A percentile compares a stretch with the other conserved stretches of the same genome.
phyloP scores from a whole-genome alignment of 2,329 filamentous ascomycete genomes.

The Domatiomyces catenatus region DNA sequence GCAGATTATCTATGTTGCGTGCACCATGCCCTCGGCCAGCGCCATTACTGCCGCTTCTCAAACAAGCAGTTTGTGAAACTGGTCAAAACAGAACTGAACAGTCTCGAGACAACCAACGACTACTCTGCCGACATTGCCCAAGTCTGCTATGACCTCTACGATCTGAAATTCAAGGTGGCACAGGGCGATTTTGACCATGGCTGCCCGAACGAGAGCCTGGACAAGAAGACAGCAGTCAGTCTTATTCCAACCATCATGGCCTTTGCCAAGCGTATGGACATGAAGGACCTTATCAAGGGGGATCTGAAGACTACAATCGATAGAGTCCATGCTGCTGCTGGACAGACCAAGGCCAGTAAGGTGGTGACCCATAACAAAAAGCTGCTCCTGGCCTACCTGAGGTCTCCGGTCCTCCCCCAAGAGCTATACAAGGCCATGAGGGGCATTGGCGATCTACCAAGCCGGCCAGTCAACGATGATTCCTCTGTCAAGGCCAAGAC shows the following conservation, averaged over 20 bases:
- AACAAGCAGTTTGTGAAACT: conserved; percentile 81
- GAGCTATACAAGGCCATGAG: conserved; percentile 66
- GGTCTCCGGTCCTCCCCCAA: conserved; percentile 67
- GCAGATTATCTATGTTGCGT: conserved; percentile 67
- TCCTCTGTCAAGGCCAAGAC: conserved; percentile 56
- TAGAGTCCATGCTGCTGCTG: conserved; percentile 77
- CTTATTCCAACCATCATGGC: conserved; percentile 71
- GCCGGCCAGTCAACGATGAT: conserved; percentile 54
- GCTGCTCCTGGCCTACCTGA: conserved; percentile 66
- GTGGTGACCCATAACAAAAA: conserved; percentile 78
- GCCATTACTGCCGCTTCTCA: conserved; percentile 69
- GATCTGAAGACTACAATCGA: conserved; percentile 84
- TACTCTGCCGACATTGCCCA: conserved; percentile 79
- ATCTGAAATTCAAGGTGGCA: conserved; percentile 57
- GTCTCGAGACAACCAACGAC: conserved; percentile 58
- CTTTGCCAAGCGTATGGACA: conserved; percentile 66
- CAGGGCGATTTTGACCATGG: conserved; percentile 60
- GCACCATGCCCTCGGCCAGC: conserved; percentile 69
- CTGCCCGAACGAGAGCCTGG: conserved; percentile 61
- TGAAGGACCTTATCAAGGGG: conserved; percentile 83
- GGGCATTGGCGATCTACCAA: conserved; percentile 60
- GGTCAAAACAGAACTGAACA: conserved; percentile 70
- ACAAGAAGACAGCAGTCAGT: conserved; percentile 63
- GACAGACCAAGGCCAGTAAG: conserved; percentile 59
- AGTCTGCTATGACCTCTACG: conserved; percentile 68